phyloP scores from a whole-genome alignment of 2,329 filamentous ascomycete species.

The Sarocladiaceae sp. region DNA sequence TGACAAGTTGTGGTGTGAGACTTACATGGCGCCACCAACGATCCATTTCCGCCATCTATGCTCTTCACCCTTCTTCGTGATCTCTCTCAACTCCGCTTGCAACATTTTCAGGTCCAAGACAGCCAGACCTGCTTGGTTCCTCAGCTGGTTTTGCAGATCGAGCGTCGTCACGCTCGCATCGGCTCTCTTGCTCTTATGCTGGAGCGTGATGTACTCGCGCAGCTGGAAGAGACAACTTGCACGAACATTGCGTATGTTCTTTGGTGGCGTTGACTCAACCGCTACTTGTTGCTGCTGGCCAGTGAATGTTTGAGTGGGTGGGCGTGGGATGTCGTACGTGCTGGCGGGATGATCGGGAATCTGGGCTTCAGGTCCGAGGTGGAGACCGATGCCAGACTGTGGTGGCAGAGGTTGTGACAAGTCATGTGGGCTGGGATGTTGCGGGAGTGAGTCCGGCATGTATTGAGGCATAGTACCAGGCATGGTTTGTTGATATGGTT shows the following conservation, averaged over 20 bases:
- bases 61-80: conserved; percentile 38
- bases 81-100: conserved; percentile 34
- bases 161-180: conserved; percentile 24
- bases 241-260: conserved; percentile 25
- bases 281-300: conserved; percentile 12
- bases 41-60: conserved; percentile 48
- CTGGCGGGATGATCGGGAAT: conserved; percentile 18
- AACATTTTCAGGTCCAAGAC: conserved; percentile 38
- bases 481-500: background rate
- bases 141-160: conserved; percentile 37
- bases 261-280: conserved; percentile 12
- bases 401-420: conserved; percentile 4
- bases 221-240: conserved; percentile 29
- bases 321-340: conserved; percentile 13
- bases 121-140: conserved; percentile 34
- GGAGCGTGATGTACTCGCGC: conserved; percentile 28
- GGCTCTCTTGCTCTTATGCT: conserved; percentile 16
- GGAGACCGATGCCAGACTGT: conserved; percentile 14
- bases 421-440: conserved; percentile 1
- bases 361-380: conserved; percentile 15
- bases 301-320: conserved; percentile 14
- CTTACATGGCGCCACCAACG: conserved; percentile 46
- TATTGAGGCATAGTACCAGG: conserved; percentile 3
- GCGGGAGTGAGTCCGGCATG: conserved; percentile 4
- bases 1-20: conserved; percentile 10